phyloP scores from a whole-genome alignment of 2,329 filamentous ascomycete species.

The Grosmannia huntii region DNA sequence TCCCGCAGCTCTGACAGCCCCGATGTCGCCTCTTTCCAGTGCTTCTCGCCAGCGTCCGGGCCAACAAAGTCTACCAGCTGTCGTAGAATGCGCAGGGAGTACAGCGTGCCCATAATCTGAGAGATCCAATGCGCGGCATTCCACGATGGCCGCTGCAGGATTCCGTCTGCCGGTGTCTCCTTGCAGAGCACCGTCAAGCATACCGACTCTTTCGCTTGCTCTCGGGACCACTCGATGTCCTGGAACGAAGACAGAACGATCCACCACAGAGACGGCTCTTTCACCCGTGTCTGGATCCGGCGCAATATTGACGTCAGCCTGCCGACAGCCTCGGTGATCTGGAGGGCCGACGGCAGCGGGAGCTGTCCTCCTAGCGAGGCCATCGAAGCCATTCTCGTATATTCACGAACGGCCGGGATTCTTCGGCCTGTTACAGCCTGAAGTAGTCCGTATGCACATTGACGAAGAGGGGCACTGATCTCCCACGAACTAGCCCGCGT shows the following conservation, averaged over 20 bases:
- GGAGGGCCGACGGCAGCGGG: constrained; percentile 14
- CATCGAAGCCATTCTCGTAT: constrained; percentile 22
- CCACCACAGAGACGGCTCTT: constrained; percentile 18
- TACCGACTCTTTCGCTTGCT: constrained; percentile 19
- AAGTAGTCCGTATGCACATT: constrained; percentile 24
- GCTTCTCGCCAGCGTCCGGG: neutral
- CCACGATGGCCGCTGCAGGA: constrained; percentile 33
- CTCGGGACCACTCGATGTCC: constrained; percentile 21
- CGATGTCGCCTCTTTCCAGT: neutral
- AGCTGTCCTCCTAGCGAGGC: constrained; percentile 19
- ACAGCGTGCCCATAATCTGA: constrained; percentile 45
- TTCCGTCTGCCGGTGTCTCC: constrained; percentile 16
- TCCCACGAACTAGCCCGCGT: constrained; percentile 26
- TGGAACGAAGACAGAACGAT: constrained; percentile 22
- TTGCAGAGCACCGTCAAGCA: constrained; percentile 18
- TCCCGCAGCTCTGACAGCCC: neutral
- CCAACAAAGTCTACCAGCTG: constrained; percentile 31
- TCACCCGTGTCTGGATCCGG: constrained; percentile 10
- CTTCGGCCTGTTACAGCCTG: constrained; percentile 11
- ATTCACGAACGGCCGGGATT: constrained; percentile 21
- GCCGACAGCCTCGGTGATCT: constrained; percentile 13
- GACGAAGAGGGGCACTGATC: constrained; percentile 21
- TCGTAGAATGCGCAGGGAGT: constrained; percentile 44
- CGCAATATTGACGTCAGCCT: constrained; percentile 16
- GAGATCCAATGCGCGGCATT: constrained; percentile 47